Percentiles rank a stretch among this genome's conserved stretches.
Evolutionary conservation across 768 basidiomycete genomes (phyloP).

Genomic region (Auriscalpium orientale): DNA sequence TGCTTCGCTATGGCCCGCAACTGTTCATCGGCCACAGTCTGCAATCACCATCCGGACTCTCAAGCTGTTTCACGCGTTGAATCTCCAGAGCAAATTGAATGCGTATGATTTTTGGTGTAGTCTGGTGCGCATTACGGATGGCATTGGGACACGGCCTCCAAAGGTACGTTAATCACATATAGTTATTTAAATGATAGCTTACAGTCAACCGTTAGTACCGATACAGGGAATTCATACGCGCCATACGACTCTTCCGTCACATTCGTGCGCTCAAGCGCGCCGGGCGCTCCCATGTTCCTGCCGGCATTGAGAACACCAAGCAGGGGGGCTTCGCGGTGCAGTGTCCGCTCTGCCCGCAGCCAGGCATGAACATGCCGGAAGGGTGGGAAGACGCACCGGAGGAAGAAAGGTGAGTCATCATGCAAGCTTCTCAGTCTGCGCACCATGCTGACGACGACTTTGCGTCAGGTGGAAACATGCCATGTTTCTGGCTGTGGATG

Average conservation of each 20-base stretch:
- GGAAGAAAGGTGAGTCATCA: not conserved
- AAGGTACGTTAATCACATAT: not conserved
- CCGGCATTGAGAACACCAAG: not conserved
- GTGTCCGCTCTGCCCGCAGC: slow-evolving; percentile 5
- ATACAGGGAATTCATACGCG: not conserved
- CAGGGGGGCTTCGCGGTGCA: slow-evolving; percentile 1
- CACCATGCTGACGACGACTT: too few species aligned
- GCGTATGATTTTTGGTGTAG: slow-evolving; percentile 2
- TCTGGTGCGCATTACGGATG: not conserved
- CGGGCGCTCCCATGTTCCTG: slow-evolving; percentile 1
- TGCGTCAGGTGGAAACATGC: not conserved
- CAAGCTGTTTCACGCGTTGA: slow-evolving; percentile 1
- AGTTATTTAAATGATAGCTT: too few species aligned
- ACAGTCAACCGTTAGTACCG: not conserved
- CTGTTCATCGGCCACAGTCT: not conserved
- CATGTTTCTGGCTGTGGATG: slow-evolving; percentile 1
- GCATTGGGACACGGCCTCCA: not conserved
- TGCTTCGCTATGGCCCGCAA: slow-evolving; percentile 1
- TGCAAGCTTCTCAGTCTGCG: not conserved
- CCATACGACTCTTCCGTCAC: not conserved
- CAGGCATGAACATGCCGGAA: slow-evolving; percentile 1
- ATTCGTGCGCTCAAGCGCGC: not conserved
- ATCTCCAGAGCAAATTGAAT: slow-evolving; percentile 1
- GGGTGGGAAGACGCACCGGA: not conserved
- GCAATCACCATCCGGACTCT: slow-evolving; percentile 2